Percentiles rank a stretch among this genome's conserved stretches.
phyloP scores from a whole-genome alignment of 2,329 filamentous ascomycete species.

The Botrytis fragariae region DNA sequence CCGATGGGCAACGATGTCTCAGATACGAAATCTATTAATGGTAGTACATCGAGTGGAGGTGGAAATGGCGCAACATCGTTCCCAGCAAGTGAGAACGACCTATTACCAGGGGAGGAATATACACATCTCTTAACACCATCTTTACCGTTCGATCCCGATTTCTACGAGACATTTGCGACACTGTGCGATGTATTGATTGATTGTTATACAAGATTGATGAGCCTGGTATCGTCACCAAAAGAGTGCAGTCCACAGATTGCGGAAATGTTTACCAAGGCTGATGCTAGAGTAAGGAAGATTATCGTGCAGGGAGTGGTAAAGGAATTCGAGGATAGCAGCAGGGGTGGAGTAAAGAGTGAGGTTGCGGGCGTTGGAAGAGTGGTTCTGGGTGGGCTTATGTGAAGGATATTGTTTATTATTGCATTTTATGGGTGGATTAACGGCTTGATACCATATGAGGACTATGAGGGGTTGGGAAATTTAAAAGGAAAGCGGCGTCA shows the following conservation, averaged over 20 bases:
- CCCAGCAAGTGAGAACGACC: constrained; percentile 59
- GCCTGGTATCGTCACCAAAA: constrained; percentile 70
- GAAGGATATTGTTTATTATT: constrained; percentile 26
- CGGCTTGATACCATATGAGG: constrained; percentile 17
- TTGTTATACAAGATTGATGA: constrained; percentile 77
- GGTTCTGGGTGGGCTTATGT: constrained; percentile 83
- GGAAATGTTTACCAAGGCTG: constrained; percentile 87
- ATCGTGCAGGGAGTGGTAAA: constrained; percentile 82
- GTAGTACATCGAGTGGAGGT: constrained; percentile 41
- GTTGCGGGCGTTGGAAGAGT: constrained; percentile 83
- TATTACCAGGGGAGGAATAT: constrained; percentile 83
- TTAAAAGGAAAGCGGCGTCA: constrained; percentile 5
- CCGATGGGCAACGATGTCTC: constrained; percentile 49
- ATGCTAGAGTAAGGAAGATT: constrained; percentile 81
- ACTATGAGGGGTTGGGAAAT: not conserved
- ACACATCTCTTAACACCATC: constrained; percentile 84
- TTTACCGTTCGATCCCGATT: constrained; percentile 94
- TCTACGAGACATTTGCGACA: constrained; percentile 93
- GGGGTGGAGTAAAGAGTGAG: constrained; percentile 74
- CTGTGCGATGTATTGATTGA: constrained; percentile 95
- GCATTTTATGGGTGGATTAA: constrained; percentile 11
- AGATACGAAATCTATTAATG: constrained; percentile 47
- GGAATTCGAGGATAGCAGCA: constrained; percentile 88
- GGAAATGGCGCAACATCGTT: constrained; percentile 43
- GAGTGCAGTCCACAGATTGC: constrained; percentile 69